Evolutionary conservation across 352 stramenopile species (phyloP).

Genomic region (Globisporangium emineosum): DNA sequence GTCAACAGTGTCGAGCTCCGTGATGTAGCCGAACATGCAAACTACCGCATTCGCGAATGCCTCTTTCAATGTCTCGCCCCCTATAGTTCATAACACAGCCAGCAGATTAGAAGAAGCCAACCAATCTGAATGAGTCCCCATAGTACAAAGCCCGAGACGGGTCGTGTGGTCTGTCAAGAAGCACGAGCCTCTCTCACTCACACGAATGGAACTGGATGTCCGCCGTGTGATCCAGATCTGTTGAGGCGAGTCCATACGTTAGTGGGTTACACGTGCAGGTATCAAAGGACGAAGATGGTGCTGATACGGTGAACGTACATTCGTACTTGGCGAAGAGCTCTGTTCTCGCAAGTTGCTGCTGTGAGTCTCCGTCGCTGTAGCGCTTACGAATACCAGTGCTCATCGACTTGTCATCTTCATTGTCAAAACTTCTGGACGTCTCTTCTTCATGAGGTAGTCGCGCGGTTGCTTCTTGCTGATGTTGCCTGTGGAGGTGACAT

Average conservation of each 20-base stretch:
- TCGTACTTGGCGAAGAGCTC: background rate
- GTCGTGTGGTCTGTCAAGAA: background rate
- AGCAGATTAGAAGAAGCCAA: background rate
- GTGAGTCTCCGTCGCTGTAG: too few species aligned
- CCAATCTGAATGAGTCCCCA: background rate
- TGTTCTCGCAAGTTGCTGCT: too few species aligned
- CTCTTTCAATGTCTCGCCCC: background rate
- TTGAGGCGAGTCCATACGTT: background rate
- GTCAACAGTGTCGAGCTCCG: background rate
- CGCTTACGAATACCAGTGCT: background rate
- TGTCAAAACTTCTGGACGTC: background rate
- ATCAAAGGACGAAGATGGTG: background rate
- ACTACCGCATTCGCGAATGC: background rate
- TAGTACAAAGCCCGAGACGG: background rate
- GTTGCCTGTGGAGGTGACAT: background rate
- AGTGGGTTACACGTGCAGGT: background rate
- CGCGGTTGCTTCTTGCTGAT: background rate
- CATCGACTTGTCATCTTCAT: background rate
- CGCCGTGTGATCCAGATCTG: background rate
- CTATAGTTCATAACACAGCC: background rate
- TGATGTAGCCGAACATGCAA: conserved; percentile 2
- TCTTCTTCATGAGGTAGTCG: background rate
- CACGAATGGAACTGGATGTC: background rate
- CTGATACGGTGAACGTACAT: background rate
- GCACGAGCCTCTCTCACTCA: background rate